Evolutionary conservation across 306 rosid species (phyloP).

Genomic region (Quercus robur): DNA sequence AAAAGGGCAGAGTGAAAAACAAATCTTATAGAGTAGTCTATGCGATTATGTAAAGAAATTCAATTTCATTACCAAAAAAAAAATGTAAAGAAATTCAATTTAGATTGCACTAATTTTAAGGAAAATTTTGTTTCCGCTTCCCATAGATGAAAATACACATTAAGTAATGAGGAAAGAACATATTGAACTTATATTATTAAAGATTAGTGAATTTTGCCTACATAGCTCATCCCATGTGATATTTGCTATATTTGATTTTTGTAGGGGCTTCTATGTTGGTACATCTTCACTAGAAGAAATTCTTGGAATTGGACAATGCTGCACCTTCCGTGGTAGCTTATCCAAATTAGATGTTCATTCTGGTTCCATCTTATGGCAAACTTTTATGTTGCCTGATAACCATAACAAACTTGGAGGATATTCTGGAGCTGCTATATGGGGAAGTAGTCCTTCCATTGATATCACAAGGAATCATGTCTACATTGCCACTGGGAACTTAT

Average conservation of each 20-base stretch:
- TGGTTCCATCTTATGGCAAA: conserved; percentile 51
- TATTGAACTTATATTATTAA: no score
- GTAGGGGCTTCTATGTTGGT: conserved; percentile 37
- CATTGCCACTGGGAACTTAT: conserved; percentile 60
- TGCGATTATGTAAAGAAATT: no score
- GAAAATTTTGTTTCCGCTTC: no score
- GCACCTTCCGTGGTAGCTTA: conserved; percentile 58
- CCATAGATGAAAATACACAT: no score
- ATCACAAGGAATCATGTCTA: conserved; percentile 34
- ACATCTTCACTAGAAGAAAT: conserved; percentile 44
- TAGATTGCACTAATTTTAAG: no score
- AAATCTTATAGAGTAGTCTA: no score
- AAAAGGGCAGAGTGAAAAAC: no score
- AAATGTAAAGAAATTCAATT: no score
- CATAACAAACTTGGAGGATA: conserved; percentile 24
- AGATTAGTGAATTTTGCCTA: no score
- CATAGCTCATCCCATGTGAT: no score
- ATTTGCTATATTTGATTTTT: neutral
- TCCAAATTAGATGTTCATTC: conserved; percentile 29
- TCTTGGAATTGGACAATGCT: conserved; percentile 31
- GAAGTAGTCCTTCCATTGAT: conserved; percentile 79
- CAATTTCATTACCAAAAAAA: no score
- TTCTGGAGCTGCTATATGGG: conserved; percentile 69
- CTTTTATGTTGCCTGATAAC: conserved; percentile 58
- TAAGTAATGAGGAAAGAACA: no score